phyloP scores from a whole-genome alignment of 176 grass and related monocot species.

The Secale cereale region DNA sequence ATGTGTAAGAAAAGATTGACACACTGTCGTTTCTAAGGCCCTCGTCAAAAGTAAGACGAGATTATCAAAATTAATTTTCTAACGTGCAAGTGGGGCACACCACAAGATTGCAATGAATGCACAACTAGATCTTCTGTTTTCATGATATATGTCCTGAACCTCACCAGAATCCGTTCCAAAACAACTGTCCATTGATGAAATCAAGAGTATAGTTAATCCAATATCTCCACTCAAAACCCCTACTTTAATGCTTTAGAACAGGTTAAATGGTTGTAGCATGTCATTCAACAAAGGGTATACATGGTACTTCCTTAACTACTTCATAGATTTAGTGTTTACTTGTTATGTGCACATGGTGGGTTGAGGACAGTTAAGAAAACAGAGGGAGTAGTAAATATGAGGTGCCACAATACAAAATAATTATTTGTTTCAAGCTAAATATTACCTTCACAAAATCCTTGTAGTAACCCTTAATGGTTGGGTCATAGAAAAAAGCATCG shows the following conservation, averaged over 20 bases:
- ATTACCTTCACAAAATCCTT: conserved; percentile 84
- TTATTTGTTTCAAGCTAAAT: background rate
- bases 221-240: background rate
- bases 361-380: background rate
- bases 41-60: background rate
- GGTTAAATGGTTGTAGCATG: background rate
- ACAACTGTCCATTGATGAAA: background rate
- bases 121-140: background rate
- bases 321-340: background rate
- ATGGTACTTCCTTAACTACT: background rate
- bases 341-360: background rate
- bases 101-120: conserved; percentile 8
- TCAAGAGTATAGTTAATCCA: background rate
- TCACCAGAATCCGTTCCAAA: background rate
- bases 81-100: background rate
- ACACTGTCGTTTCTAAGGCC: background rate
- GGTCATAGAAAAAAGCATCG: conserved; percentile 80
- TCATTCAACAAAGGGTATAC: background rate
- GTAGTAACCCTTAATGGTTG: conserved; percentile 69
- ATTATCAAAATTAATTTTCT: conserved; percentile 1
- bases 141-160: background rate
- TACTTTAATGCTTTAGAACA: background rate
- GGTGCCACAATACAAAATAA: background rate
- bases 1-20: background rate
- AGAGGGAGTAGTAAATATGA: background rate